Base-by-base conservation (phyloP, 768 basidiomycete genomes). In the Boletales sp. region DNA sequence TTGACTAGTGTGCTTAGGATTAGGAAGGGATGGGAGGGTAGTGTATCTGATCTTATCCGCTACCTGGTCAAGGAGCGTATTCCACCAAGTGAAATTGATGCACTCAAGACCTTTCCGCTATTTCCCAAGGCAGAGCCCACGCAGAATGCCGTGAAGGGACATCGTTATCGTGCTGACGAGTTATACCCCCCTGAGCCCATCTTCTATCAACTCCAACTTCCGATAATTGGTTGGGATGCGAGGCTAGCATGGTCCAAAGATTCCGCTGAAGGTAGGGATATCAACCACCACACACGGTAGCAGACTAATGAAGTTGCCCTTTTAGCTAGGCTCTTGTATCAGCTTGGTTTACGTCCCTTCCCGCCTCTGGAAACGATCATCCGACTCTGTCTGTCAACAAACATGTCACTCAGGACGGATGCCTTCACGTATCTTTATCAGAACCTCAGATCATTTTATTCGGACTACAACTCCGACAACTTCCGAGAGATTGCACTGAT, bases 181-280 rank as follows among this genome's bases (percentile, higher is more conserved):
- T 72, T 97, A 6, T 95, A 94, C 61, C 93, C 95, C 62, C 94
- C 94, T 1, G 56, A 79, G 0, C 83, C 84, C 33, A 71, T 75
- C 3, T 81, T 92, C 48, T 76, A 89, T 12, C 73, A 79, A 40
- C 72, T 97, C 8, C 79, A 78, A 8, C 67, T 97, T 14, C 90
- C 92, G 6, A 63, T 94, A 5, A 74, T 96, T 41, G 90, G 91
- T 59, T 97, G 94, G 94, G 84, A 86, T 5, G 73, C 71, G 21
- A 69, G 14, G 15, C 15, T n/a, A 11, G 12, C 68, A 1, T 97
- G 94, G 94, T 76, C 78, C 49, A 65, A 77, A 8, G 77, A 75
- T 3, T 90, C 90, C 0, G 89, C 90, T 21, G 92, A 95, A 83
- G 90, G 92, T 87, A 46, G 43, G 69, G 41, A 5, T 8, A 53